Base-by-base conservation (phyloP, 192 early-diverging fungal species). In the Gryganskiella cystojenkinii region DNA sequence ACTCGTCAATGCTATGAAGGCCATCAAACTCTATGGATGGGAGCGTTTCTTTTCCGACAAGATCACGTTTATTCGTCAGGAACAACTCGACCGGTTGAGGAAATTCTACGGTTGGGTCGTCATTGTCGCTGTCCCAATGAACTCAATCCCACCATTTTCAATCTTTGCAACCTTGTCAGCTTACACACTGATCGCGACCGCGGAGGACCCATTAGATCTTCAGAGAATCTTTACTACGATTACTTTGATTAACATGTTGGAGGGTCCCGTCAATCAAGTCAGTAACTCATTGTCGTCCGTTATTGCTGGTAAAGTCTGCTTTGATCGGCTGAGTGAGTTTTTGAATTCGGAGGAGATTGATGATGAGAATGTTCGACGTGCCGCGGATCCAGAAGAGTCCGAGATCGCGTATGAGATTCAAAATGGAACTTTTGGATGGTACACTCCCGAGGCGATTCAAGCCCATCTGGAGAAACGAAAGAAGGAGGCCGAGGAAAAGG, bases 11-110 rank as follows among this genome's bases (percentile, higher is more conserved):
- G 86, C 85, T 3, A 89, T 92, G 69, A 86, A 88, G 74, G 82
- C 90, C 19, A 87, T 93, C 70, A 93, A 93, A 69, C 78, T 92
- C 25, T 91, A 90, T 42, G 87, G 83, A 0, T 93, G 92, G 92
- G 92, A 93, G 68, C 52, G 65, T 1, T 67, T 60, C 22, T 86
- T 87, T 60, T 25, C 28, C 13, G 50, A 72, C 24, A 51, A 63
- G 49, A 79, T 87, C 44, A 35, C 55, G 0, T 53, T 64, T 0
- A 46, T 82, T 14, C 56, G 87, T 2, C 17, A 45, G 6, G 37
- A 64, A 15, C 85, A 88, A 42, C 47, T 87, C 6, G 31, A 51
- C 4, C 25, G 67, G 24, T 28, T 83, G n/a, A 61, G 76, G 3
- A 13, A 3, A 15, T 72, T 81, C 45, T 74, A 40, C n/a, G 10